These are phyloP conservation scores for Penicillium flavigenum DNA, from an alignment of 495 filamentous ascomycete species.

Conservation along the genomic window DNA sequence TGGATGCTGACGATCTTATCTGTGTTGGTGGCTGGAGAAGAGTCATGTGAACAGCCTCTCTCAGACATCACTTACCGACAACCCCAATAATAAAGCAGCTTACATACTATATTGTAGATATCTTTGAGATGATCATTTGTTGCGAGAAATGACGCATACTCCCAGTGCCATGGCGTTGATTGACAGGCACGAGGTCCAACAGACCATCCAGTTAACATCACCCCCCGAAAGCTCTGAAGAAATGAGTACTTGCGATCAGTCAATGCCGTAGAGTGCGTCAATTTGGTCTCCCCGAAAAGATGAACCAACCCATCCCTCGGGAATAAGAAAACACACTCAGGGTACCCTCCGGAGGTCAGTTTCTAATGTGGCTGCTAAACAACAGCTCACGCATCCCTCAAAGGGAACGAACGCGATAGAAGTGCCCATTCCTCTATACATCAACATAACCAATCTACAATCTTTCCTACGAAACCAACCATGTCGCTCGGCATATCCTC, in stretches of 20 bases:
- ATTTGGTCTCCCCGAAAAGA: neutral
- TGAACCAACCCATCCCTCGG: neutral
- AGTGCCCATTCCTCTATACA: neutral
- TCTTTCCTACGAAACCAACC: neutral
- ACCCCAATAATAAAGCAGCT: neutral
- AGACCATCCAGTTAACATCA: neutral
- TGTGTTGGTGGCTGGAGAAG: conserved; percentile 1
- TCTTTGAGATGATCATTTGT: neutral
- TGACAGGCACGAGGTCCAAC: neutral
- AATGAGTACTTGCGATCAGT: neutral
- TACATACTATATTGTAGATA: neutral
- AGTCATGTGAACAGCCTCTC: neutral
- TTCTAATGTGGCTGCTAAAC: neutral
- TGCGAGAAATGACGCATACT: neutral
- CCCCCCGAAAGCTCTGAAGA: neutral
- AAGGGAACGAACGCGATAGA: neutral
- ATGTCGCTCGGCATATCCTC: neutral
- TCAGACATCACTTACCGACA: neutral
- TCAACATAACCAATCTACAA: neutral
- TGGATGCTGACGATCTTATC: conserved; percentile 10
- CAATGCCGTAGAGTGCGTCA: neutral
- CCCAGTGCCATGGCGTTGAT: neutral
- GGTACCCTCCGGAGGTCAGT: neutral
- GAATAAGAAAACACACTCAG: neutral
- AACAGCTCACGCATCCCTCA: neutral